These are phyloP conservation scores for Trypanosomatidae sp. DNA, from an alignment of 208 protist genomes.

Conservation along the genomic window DNA sequence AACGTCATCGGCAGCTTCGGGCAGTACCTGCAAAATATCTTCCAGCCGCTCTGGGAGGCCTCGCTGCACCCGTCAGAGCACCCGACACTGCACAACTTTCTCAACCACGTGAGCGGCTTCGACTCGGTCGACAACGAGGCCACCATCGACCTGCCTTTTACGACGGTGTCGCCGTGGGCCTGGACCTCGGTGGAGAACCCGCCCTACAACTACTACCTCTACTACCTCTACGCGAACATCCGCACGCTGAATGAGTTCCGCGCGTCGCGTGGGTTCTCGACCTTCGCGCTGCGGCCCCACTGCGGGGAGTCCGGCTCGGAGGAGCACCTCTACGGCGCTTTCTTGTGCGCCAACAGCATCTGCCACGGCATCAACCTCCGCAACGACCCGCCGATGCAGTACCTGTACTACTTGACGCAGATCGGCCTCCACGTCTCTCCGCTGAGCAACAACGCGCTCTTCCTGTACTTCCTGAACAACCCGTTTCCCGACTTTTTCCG, in stretches of 20 bases:
- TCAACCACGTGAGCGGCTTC: slow-evolving; percentile 97
- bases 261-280: slow-evolving; percentile 88
- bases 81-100: slow-evolving; percentile 96
- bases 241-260: slow-evolving; percentile 97
- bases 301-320: slow-evolving; percentile 95
- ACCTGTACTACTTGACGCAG: slow-evolving; percentile 99
- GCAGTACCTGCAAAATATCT: slow-evolving; percentile 98
- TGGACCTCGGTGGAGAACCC: slow-evolving; percentile 97
- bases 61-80: slow-evolving; percentile 95
- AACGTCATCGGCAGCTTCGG: slow-evolving; percentile 94
- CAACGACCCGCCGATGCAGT: slow-evolving; percentile 96
- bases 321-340: slow-evolving; percentile 94
- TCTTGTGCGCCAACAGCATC: slow-evolving; percentile 96
- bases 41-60: slow-evolving; percentile 98
- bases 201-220: slow-evolving; percentile 99
- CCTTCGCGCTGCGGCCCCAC: slow-evolving; percentile 98
- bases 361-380: slow-evolving; percentile 98
- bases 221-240: slow-evolving; percentile 99
- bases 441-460: slow-evolving; percentile 99
- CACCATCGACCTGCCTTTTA: slow-evolving; percentile 91
- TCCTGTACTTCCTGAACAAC: slow-evolving; percentile 97
- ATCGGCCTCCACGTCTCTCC: slow-evolving; percentile 98
- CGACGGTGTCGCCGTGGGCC: slow-evolving; percentile 78
- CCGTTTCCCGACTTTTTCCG: slow-evolving; percentile 97
- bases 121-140: slow-evolving; percentile 99